These are phyloP conservation scores for Capronia americana DNA, from an alignment of 2,329 filamentous ascomycete species.

Conservation along the genomic window DNA sequence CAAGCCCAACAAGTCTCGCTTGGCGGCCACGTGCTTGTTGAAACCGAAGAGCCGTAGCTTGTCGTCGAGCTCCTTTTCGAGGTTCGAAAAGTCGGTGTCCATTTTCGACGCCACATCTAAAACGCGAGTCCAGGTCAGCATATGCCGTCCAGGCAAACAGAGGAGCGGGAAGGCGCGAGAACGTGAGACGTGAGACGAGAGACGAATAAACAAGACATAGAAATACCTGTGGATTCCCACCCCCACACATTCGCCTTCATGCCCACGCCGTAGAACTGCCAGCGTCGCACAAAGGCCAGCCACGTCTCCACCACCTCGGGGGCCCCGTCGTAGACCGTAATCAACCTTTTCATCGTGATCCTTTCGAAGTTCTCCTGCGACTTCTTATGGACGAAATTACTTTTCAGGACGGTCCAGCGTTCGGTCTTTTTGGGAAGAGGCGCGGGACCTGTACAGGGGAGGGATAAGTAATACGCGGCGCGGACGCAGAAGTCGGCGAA, in stretches of 20 bases:
- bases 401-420: conserved; percentile 89
- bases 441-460: conserved; percentile 83
- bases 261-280: conserved; percentile 93
- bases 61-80: conserved; percentile 50
- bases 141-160: conserved; percentile 15
- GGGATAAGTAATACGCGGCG: conserved; percentile 89
- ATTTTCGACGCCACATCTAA: conserved; percentile 51
- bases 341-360: conserved; percentile 80
- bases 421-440: conserved; percentile 86
- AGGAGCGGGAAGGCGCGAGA: background rate
- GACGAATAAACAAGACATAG: background rate
- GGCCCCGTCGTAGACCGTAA: conserved; percentile 91
- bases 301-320: conserved; percentile 88
- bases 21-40: conserved; percentile 43
- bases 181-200: background rate
- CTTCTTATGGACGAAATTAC: conserved; percentile 96
- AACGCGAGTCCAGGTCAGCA: conserved; percentile 19
- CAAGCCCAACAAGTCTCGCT: conserved; percentile 44
- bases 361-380: conserved; percentile 97
- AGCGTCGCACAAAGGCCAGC: conserved; percentile 89
- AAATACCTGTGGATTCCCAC: conserved; percentile 73
- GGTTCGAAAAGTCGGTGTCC: conserved; percentile 47
- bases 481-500: conserved; percentile 93
- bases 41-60: conserved; percentile 52
- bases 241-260: conserved; percentile 99